Conservation (phyloP, 768 basidiomycete genomes). For the Bullera alba region DNA sequence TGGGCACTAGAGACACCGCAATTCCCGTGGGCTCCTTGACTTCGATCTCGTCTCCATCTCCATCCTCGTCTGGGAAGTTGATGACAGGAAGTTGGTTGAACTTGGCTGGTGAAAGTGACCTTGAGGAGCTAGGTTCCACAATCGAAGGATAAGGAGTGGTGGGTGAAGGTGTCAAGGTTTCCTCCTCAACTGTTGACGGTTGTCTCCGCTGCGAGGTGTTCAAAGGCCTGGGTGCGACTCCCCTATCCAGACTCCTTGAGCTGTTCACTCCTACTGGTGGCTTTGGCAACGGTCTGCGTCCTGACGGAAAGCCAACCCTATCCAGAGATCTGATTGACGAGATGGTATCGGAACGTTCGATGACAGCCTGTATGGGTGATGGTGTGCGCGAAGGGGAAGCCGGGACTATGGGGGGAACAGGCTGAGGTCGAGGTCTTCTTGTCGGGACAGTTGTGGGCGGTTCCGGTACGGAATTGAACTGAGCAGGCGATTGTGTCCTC, state of each 20-base stretch:
- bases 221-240: constrained; percentile 10
- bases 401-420: neutral
- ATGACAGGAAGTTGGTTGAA: constrained; percentile 22
- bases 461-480: too few relatives aligned
- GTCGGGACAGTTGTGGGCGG: neutral
- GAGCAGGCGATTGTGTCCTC: too few relatives aligned
- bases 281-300: constrained; percentile 29
- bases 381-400: too few relatives aligned
- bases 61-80: constrained; percentile 9
- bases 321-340: constrained; percentile 40
- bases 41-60: neutral
- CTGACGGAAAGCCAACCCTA: constrained; percentile 17
- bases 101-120: constrained; percentile 10
- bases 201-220: constrained; percentile 3
- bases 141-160: neutral
- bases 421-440: constrained; percentile 1
- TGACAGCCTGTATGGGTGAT: neutral
- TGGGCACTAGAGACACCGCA: constrained; percentile 17
- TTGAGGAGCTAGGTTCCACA: neutral
- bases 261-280: constrained; percentile 36
- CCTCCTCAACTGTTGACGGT: constrained; percentile 13
- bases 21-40: constrained; percentile 4
- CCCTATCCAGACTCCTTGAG: constrained; percentile 42
- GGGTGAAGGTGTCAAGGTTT: neutral
- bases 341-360: constrained; percentile 37